Evolutionary conservation across 2,329 filamentous ascomycete species (phyloP).

Genomic region (Colletotrichum orbiculare): DNA sequence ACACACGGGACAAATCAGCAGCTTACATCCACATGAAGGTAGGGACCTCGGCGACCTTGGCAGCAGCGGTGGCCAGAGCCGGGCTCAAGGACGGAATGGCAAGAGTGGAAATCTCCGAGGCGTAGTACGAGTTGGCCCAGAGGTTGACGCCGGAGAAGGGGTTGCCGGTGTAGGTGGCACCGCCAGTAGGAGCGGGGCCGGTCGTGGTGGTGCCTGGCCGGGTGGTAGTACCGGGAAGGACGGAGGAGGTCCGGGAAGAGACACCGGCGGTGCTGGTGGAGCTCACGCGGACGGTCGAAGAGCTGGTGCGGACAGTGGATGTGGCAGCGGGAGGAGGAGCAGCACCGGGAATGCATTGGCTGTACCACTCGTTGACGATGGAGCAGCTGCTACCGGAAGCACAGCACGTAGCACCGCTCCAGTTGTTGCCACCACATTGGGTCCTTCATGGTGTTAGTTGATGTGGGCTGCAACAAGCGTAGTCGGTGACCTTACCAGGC

Average conservation of each 20-base stretch:
- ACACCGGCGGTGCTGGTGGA: slow-evolving; percentile 38
- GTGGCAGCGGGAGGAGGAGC: slow-evolving; percentile 38
- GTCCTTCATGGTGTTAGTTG: slow-evolving; percentile 38
- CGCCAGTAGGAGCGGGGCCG: slow-evolving; percentile 45
- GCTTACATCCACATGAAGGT: slow-evolving; percentile 64
- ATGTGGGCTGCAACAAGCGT: neutral
- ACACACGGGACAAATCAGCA: slow-evolving; percentile 21
- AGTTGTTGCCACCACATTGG: slow-evolving; percentile 60
- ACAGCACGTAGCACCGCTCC: slow-evolving; percentile 58
- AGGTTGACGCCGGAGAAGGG: slow-evolving; percentile 61
- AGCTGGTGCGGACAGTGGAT: slow-evolving; percentile 41
- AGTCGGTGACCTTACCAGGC: slow-evolving; percentile 44
- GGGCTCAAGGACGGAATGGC: slow-evolving; percentile 73
- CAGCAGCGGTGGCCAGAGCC: slow-evolving; percentile 62
- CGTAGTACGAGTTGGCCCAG: slow-evolving; percentile 67
- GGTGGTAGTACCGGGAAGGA: slow-evolving; percentile 16
- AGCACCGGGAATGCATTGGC: slow-evolving; percentile 47
- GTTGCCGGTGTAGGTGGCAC: slow-evolving; percentile 62
- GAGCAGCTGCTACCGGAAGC: slow-evolving; percentile 51
- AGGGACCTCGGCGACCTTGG: slow-evolving; percentile 62
- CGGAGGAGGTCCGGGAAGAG: slow-evolving; percentile 53
- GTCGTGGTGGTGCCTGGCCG: slow-evolving; percentile 37
- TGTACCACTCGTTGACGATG: slow-evolving; percentile 51
- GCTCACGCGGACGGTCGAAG: slow-evolving; percentile 31
- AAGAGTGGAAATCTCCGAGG: slow-evolving; percentile 62